phyloP scores from a whole-genome alignment of 176 grass and related monocot species.

The Canna indica region DNA sequence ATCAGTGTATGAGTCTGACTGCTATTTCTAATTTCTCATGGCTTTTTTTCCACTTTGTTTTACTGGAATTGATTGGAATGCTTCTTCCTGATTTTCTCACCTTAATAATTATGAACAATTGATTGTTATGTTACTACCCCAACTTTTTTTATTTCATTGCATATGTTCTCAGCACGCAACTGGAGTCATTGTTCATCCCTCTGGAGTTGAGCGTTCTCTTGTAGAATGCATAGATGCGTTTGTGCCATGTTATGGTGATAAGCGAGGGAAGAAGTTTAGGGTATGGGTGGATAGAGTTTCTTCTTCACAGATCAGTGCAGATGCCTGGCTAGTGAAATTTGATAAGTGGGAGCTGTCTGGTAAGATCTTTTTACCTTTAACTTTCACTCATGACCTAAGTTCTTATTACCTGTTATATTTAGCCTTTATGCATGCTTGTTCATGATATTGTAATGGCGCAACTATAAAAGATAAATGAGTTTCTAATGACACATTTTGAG shows the following conservation, averaged over 20 bases:
- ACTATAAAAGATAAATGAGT: background rate
- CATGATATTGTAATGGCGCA: background rate
- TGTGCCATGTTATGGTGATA: slow-evolving; percentile 52
- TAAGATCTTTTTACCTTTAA: slow-evolving; percentile 13
- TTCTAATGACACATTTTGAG: too few species aligned
- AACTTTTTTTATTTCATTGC: slow-evolving; percentile 4
- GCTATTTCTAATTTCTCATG: too few species aligned
- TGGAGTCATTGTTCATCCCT: slow-evolving; percentile 61
- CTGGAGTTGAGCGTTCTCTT: slow-evolving; percentile 52
- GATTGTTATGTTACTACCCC: background rate
- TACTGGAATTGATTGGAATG: background rate
- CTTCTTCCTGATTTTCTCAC: background rate
- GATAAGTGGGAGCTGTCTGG: slow-evolving; percentile 80
- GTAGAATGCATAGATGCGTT: slow-evolving; percentile 41
- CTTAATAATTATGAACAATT: background rate
- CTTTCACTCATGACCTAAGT: slow-evolving; percentile 3
- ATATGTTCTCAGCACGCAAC: slow-evolving; percentile 36
- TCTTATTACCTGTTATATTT: slow-evolving; percentile 15
- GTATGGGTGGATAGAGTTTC: slow-evolving; percentile 76
- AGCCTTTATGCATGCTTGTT: background rate
- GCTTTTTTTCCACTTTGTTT: too few species aligned
- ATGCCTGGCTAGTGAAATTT: slow-evolving; percentile 73
- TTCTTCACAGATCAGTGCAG: slow-evolving; percentile 42
- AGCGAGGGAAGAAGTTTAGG: slow-evolving; percentile 43
- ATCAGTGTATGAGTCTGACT: slow-evolving; percentile 47